Evolutionary conservation across 2,329 filamentous ascomycete genomes (phyloP).

Genomic region (Stemphylium lycopersici): DNA sequence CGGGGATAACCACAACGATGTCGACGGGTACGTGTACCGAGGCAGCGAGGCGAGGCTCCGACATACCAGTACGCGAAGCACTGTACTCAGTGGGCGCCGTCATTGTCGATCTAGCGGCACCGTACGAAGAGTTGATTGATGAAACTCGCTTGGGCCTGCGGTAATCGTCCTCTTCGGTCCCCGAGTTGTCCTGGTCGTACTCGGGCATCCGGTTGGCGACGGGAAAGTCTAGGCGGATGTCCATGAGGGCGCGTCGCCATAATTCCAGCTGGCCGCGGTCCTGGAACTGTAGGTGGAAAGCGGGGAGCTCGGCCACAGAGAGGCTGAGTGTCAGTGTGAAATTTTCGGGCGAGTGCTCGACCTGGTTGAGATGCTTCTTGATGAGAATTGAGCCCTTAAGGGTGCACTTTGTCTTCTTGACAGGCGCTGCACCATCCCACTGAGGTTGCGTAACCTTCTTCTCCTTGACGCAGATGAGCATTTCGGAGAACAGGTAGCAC

Average conservation of each 20-base stretch:
- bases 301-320: slow-evolving; percentile 88
- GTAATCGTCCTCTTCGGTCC: slow-evolving; percentile 88
- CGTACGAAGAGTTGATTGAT: slow-evolving; percentile 84
- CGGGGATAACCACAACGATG: slow-evolving; percentile 93
- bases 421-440: slow-evolving; percentile 64
- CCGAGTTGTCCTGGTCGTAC: slow-evolving; percentile 80
- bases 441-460: slow-evolving; percentile 75
- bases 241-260: slow-evolving; percentile 86
- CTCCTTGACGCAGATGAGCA: slow-evolving; percentile 99
- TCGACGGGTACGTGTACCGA: slow-evolving; percentile 89
- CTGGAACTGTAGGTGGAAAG: slow-evolving; percentile 91
- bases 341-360: slow-evolving; percentile 75
- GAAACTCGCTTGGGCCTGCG: slow-evolving; percentile 73
- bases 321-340: slow-evolving; percentile 86
- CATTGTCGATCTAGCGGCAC: slow-evolving; percentile 78
- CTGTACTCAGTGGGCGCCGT: slow-evolving; percentile 95
- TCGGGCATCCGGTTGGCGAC: slow-evolving; percentile 66
- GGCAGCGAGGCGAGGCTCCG: slow-evolving; percentile 54
- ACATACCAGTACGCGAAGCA: slow-evolving; percentile 59
- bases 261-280: slow-evolving; percentile 82
- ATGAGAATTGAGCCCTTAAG: slow-evolving; percentile 97
- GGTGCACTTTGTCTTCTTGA: slow-evolving; percentile 77
- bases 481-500: slow-evolving; percentile 95
- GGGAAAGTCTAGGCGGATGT: slow-evolving; percentile 75
- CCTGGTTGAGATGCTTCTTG: slow-evolving; percentile 94